Percentiles rank a stretch among this genome's conserved stretches.
These are phyloP conservation scores for Heritiera littoralis DNA, from an alignment of 345 rosid species.

Conservation along the genomic window DNA sequence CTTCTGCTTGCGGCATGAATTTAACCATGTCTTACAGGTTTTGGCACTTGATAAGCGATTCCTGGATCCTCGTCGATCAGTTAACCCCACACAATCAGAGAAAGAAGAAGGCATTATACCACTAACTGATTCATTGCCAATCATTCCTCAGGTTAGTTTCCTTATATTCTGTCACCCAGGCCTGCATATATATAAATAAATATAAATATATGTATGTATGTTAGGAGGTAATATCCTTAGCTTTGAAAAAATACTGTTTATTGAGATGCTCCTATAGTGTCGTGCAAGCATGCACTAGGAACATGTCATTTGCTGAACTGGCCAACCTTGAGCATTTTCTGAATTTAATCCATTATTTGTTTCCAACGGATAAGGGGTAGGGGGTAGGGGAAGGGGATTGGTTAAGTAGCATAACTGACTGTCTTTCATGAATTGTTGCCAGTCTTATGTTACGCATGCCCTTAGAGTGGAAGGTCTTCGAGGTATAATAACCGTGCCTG, in stretches of 20 bases:
- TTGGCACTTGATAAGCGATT: slow-evolving; percentile 90
- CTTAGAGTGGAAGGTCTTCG: slow-evolving; percentile 81
- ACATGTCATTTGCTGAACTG: neutral
- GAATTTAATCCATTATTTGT: neutral
- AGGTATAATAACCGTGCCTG: slow-evolving; percentile 77
- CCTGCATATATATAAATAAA: neutral
- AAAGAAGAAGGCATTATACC: slow-evolving; percentile 95
- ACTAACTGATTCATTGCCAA: slow-evolving; percentile 88
- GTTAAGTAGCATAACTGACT: neutral
- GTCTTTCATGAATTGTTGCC: slow-evolving; percentile 27
- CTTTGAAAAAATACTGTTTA: neutral
- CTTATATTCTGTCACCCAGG: neutral
- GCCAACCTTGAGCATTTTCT: neutral
- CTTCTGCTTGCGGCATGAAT: neutral
- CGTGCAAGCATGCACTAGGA: no score
- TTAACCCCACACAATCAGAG: slow-evolving; percentile 95
- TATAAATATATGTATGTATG: no score
- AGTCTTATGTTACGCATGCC: slow-evolving; percentile 86
- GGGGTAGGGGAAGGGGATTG: neutral
- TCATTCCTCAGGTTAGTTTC: slow-evolving; percentile 79
- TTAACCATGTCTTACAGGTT: slow-evolving; percentile 42
- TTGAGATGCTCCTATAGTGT: neutral
- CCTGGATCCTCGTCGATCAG: slow-evolving; percentile 85
- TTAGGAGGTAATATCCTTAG: neutral
- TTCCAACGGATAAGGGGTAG: no score